Conservation (phyloP, 768 basidiomycete genomes). For the Macrolepiota dolichaula region DNA sequence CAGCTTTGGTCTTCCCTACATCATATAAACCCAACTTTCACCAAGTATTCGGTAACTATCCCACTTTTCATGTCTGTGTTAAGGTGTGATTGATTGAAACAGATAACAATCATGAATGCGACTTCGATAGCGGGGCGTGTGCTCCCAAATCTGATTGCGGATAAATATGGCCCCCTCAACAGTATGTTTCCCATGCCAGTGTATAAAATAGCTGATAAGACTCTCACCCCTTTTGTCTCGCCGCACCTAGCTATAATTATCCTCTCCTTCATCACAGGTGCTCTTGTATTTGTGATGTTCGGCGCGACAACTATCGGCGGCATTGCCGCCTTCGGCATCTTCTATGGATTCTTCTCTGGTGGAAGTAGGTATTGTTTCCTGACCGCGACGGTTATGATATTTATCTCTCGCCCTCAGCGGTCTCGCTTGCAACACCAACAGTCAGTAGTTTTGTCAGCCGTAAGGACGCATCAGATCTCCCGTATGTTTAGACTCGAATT, state of each 20-base stretch:
- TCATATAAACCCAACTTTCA: conserved; percentile 32
- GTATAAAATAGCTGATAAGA: background rate
- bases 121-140: conserved; percentile 57
- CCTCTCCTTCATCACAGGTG: conserved; percentile 34
- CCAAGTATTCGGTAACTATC: conserved; percentile 38
- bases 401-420: conserved; percentile 23
- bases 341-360: conserved; percentile 57
- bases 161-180: conserved; percentile 46
- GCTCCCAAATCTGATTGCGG: conserved; percentile 52
- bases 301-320: conserved; percentile 40
- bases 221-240: conserved; percentile 2
- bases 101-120: conserved; percentile 53
- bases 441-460: conserved; percentile 35
- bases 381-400: background rate
- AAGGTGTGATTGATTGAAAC: background rate
- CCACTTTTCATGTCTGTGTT: background rate
- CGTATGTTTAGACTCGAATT: conserved; percentile 24
- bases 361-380: conserved; percentile 33
- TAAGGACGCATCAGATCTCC: conserved; percentile 41
- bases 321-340: conserved; percentile 39
- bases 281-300: conserved; percentile 48
- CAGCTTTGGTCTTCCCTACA: conserved; percentile 44
- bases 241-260: conserved; percentile 39
- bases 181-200: conserved; percentile 23
- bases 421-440: conserved; percentile 37